Evolutionary conservation across 805 yeast species (phyloP).

Genomic region (Lachancea quebecensis): DNA sequence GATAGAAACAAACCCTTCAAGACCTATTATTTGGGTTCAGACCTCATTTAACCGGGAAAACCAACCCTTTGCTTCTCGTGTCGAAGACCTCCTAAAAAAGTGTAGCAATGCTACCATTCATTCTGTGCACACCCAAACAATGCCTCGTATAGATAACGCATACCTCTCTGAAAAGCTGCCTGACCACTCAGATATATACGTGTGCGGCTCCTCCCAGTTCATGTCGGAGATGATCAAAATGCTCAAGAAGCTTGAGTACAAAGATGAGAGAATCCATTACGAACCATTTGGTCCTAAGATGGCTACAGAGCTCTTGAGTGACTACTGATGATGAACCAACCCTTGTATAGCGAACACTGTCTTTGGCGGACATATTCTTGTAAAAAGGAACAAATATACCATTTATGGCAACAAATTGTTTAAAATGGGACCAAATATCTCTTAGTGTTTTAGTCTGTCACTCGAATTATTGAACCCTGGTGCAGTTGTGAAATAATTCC

Average conservation of each 20-base stretch:
- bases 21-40: slow-evolving; percentile 31
- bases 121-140: slow-evolving; percentile 18
- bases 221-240: slow-evolving; percentile 23
- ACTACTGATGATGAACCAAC: no score
- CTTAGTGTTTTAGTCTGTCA: no score
- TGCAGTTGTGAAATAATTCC: no score
- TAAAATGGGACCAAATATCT: no score
- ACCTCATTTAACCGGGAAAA: slow-evolving; percentile 19
- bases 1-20: slow-evolving; percentile 19
- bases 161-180: slow-evolving; percentile 23
- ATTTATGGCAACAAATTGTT: no score
- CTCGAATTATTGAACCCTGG: no score
- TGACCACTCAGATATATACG: slow-evolving; percentile 25
- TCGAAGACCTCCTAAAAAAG: slow-evolving; percentile 17
- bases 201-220: slow-evolving; percentile 29
- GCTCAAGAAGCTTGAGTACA: slow-evolving; percentile 17
- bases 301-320: slow-evolving; percentile 7
- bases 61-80: slow-evolving; percentile 24
- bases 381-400: no score
- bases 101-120: slow-evolving; percentile 11
- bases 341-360: no score
- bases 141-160: slow-evolving; percentile 21
- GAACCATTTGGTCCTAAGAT: slow-evolving; percentile 33
- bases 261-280: slow-evolving; percentile 25
- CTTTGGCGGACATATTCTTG: no score